Conservation (phyloP, 1,284 basidiomycete species). For the Golubevia sp. region DNA sequence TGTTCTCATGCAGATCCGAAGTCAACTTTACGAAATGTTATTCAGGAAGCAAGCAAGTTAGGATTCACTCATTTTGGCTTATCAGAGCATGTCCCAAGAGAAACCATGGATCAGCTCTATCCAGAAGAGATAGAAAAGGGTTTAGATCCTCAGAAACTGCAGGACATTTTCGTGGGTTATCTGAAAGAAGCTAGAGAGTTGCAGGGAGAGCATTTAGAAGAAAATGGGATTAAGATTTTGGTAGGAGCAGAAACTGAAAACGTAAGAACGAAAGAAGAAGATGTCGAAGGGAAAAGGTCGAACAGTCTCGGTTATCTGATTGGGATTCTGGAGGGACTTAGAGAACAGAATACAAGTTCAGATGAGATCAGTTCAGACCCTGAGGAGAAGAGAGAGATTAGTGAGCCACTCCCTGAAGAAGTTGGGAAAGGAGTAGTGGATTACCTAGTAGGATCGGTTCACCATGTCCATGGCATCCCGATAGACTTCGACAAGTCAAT, state of each 20-base stretch:
- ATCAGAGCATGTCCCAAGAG: constrained; percentile 49
- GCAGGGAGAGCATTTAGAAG: constrained; percentile 17
- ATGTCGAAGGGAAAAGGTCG: constrained; percentile 1
- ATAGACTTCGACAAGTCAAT: constrained; percentile 54
- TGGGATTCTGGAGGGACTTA: constrained; percentile 14
- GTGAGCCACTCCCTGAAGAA: constrained; percentile 2
- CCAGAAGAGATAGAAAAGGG: constrained; percentile 45
- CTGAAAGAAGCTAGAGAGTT: constrained; percentile 30
- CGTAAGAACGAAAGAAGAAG: constrained; percentile 27
- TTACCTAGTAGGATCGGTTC: constrained; percentile 54
- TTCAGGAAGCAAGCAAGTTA: constrained; percentile 21
- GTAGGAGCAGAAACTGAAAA: constrained; percentile 57
- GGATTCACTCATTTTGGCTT: constrained; percentile 48
- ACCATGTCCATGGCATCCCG: constrained; percentile 45
- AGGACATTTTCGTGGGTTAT: constrained; percentile 26
- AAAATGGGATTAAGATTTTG: constrained; percentile 25
- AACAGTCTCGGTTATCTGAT: constrained; percentile 20
- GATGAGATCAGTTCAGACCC: constrained; percentile 7
- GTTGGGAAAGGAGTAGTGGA: constrained; percentile 31
- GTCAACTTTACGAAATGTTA: constrained; percentile 28
- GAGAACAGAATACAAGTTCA: constrained; percentile 10
- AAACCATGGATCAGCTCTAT: constrained; percentile 31
- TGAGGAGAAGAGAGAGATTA: background rate
- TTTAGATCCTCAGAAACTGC: constrained; percentile 20
- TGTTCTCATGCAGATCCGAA: constrained; percentile 46